Evolutionary conservation across 148 eudicot genomes (phyloP), one percentile per base, ranked within the genome.

Genomic region (Diospyros kaki): DNA sequence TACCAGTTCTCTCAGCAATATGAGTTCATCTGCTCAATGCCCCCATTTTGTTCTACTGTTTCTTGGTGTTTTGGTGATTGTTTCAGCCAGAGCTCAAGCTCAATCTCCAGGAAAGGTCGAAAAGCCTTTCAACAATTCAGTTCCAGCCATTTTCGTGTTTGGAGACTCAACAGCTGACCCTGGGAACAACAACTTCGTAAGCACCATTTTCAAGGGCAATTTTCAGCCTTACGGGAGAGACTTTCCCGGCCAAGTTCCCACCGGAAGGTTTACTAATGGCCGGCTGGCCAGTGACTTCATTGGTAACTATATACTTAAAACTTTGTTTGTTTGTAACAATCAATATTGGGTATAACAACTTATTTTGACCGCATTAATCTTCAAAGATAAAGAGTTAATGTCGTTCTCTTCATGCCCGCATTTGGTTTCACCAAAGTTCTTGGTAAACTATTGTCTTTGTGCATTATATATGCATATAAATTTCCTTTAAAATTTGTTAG

Each of bases 211-310:
- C 55, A 84, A 80, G 81, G 73, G 89, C 61, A 77, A 91, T 63
- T 87, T 85, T 18, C 75, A 78, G 4, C 93, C 96, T 56, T 91
- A 91, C 76, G 93, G 96, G 3, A 83, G 65, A 72, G 89, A 89
- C 69, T 86, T 85, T 14, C 71, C 77, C 0, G 66, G 59, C 72
- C 83, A 82, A 46, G 68, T 72, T 60, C 80, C 89, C 4, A 84
- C 91, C 3, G 93, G 96, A 71, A 76, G 96, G 75, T 89, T 91
- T 59, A 69, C 76, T 45, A 86, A 91, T 69, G 93, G 96, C 15
- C 50, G 73, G 18, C 82, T 91, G 3, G 77, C 84, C 18, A 71
- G 79, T 48, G 96, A 91, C 84, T 87, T 85, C 51, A 74, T 85
- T 17, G 91, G 96, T 87, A 77, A 39, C 75, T 75, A 62, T 58